A percentile compares a stretch with the other conserved stretches of the same genome.
These are phyloP conservation scores for Starmera stellimalicola DNA, from an alignment of 1,139 yeast genomes.

Conservation along the genomic window DNA sequence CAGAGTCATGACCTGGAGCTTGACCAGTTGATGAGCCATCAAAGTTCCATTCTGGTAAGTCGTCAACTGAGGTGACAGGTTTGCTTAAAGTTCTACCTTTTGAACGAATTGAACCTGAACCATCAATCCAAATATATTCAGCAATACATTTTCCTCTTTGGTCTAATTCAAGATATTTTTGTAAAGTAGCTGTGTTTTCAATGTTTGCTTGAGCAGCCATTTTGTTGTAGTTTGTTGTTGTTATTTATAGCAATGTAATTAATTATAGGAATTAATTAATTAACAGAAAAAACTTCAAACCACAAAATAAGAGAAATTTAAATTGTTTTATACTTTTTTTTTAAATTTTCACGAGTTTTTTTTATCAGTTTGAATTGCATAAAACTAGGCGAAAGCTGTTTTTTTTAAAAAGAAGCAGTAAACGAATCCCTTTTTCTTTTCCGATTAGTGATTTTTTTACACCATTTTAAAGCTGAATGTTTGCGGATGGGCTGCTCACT, in stretches of 20 bases:
- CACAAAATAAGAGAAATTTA: neutral
- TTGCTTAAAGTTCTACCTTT: constrained; percentile 80
- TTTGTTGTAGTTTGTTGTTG: neutral
- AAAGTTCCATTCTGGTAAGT: constrained; percentile 97
- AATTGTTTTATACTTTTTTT: no score
- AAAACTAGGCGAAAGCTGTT: no score
- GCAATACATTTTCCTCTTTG: constrained; percentile 87
- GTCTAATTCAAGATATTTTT: constrained; percentile 74
- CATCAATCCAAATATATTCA: constrained; percentile 97
- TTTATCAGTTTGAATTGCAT: no score
- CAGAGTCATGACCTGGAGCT: constrained; percentile 98
- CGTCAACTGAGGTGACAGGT: constrained; percentile 65
- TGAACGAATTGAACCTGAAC: constrained; percentile 86
- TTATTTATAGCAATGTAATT: no score
- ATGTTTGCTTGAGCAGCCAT: constrained; percentile 31
- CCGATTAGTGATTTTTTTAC: no score
- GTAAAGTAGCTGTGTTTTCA: constrained; percentile 68
- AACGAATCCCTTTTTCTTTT: no score
- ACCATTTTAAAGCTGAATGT: no score
- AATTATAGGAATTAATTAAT: no score
- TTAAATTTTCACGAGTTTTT: no score
- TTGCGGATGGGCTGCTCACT: no score
- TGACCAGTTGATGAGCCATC: constrained; percentile 98
- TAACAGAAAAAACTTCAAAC: neutral
- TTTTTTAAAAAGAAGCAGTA: no score